Percentiles rank a stretch among this genome's conserved stretches.
Evolutionary conservation across 192 early-diverging fungal genomes (phyloP).

Genomic region (Haplosporangium gracile): DNA sequence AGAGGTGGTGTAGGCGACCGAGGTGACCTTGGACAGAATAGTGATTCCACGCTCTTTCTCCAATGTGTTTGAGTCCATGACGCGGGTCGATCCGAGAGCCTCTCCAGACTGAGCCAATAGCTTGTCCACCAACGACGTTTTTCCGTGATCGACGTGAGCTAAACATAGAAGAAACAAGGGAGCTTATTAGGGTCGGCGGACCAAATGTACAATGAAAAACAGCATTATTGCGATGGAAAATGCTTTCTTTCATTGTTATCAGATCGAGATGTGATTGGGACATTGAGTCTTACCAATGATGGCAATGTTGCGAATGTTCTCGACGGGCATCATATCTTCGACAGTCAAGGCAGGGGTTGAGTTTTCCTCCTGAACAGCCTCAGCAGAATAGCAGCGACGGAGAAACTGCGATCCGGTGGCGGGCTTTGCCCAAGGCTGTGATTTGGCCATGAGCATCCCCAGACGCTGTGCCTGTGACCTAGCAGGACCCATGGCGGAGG

Average conservation of each 20-base stretch:
- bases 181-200: background rate
- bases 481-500: slow-evolving; percentile 11
- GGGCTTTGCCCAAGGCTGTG: slow-evolving; percentile 17
- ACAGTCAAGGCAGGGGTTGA: slow-evolving; percentile 34
- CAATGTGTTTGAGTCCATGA: slow-evolving; percentile 88
- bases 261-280: background rate
- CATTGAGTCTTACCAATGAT: slow-evolving; percentile 43
- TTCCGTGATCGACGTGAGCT: slow-evolving; percentile 93
- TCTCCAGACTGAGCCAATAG: slow-evolving; percentile 67
- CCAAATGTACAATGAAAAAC: background rate
- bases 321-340: slow-evolving; percentile 55
- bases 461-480: slow-evolving; percentile 26
- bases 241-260: background rate
- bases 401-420: slow-evolving; percentile 22
- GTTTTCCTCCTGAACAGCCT: slow-evolving; percentile 32
- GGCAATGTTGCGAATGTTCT: slow-evolving; percentile 57
- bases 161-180: slow-evolving; percentile 27
- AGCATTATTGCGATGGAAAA: no score
- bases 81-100: slow-evolving; percentile 62
- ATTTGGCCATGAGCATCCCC: slow-evolving; percentile 17
- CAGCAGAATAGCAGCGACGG: slow-evolving; percentile 30
- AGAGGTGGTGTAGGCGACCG: slow-evolving; percentile 68
- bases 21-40: slow-evolving; percentile 87
- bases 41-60: slow-evolving; percentile 93
- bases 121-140: slow-evolving; percentile 69